A percentile compares a stretch with the other conserved stretches of the same genome.
Conservation (phyloP, 305 asterid genomes). For the Andrographis paniculata region DNA sequence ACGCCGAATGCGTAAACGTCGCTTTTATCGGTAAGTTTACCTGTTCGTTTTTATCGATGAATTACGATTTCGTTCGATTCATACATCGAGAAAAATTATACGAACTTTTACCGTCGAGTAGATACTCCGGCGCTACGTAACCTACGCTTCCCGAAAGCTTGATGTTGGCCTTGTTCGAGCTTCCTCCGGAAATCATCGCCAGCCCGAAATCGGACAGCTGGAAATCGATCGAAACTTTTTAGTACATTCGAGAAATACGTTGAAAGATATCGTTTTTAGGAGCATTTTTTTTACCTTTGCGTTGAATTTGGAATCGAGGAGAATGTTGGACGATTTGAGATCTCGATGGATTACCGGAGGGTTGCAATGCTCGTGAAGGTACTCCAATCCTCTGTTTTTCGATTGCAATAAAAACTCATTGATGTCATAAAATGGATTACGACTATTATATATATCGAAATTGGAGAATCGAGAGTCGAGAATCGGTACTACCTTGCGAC, state of each 20-base stretch:
- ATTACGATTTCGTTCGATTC: too few relatives aligned
- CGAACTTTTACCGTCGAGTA: slow-evolving; percentile 49
- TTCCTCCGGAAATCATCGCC: slow-evolving; percentile 47
- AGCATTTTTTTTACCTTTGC: slow-evolving; percentile 62
- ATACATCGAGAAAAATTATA: too few relatives aligned
- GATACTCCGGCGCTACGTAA: slow-evolving; percentile 80
- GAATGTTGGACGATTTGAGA: slow-evolving; percentile 70
- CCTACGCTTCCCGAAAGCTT: slow-evolving; percentile 74
- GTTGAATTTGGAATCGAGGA: slow-evolving; percentile 59
- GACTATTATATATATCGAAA: background rate
- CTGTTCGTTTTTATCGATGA: too few relatives aligned
- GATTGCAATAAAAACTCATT: background rate
- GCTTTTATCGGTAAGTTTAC: slow-evolving; percentile 75
- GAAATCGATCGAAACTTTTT: slow-evolving; percentile 12
- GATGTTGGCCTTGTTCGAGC: slow-evolving; percentile 36
- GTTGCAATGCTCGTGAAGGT: slow-evolving; percentile 68
- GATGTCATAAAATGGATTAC: background rate
- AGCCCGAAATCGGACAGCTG: slow-evolving; percentile 89
- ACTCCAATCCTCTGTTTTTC: slow-evolving; percentile 60
- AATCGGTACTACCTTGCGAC: slow-evolving; percentile 56
- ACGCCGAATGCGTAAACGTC: slow-evolving; percentile 84
- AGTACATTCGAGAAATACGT: slow-evolving; percentile 5
- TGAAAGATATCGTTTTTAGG: too few relatives aligned
- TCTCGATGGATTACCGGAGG: slow-evolving; percentile 81
- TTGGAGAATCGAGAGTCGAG: background rate